Percentiles rank a stretch among this genome's conserved stretches.
Conservation (phyloP, 495 filamentous ascomycete species). For the Penicillium desertorum region DNA sequence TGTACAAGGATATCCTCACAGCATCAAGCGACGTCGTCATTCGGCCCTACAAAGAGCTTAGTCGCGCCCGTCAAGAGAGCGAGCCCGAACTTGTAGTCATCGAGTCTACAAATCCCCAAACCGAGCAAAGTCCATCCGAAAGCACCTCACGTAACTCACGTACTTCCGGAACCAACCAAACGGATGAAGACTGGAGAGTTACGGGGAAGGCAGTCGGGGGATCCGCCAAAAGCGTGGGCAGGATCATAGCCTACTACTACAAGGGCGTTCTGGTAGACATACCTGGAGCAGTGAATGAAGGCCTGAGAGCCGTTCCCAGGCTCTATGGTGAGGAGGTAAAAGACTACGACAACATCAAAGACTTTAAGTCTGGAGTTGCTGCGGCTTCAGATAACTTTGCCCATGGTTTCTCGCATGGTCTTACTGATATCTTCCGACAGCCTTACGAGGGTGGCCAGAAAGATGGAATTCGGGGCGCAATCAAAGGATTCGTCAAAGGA, state of each 20-base stretch:
- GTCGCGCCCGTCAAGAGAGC: conserved; percentile 13
- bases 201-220: conserved; percentile 28
- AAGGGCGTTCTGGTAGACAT: conserved; percentile 60
- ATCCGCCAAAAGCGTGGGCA: conserved; percentile 37
- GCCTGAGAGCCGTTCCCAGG: conserved; percentile 80
- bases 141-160: not conserved
- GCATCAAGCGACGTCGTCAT: conserved; percentile 35
- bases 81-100: conserved; percentile 8
- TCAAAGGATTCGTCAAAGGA: conserved; percentile 72
- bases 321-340: conserved; percentile 65
- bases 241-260: conserved; percentile 31
- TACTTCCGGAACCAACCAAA: not conserved
- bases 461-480: conserved; percentile 58
- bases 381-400: conserved; percentile 57
- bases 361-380: conserved; percentile 38
- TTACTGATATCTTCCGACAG: conserved; percentile 66
- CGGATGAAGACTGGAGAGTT: conserved; percentile 7
- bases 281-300: conserved; percentile 70
- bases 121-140: not conserved
- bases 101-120: conserved; percentile 1
- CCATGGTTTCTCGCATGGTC: conserved; percentile 71
- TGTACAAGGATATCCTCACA: conserved; percentile 27
- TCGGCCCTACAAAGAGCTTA: conserved; percentile 35
- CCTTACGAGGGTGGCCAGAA: conserved; percentile 63
- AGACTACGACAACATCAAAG: conserved; percentile 32